Base-by-base conservation (phyloP, 768 basidiomycete species). In the Rhodotorula sphaerocarpa region DNA sequence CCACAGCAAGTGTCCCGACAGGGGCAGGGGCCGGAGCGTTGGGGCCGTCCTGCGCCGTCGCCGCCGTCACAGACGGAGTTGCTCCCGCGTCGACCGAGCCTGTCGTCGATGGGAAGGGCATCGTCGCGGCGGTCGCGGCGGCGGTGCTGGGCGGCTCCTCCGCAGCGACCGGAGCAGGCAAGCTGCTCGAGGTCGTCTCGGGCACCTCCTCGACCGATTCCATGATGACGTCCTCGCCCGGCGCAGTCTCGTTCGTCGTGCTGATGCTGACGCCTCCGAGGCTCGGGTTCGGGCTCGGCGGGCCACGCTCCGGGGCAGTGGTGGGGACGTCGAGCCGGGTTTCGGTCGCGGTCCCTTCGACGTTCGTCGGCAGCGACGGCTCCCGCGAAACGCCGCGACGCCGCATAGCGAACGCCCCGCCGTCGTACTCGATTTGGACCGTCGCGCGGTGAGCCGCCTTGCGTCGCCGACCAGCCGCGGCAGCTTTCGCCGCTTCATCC, bases 381-480 rank as follows among this genome's bases (percentile, higher is more conserved):
- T 30, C 27, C n/a, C 34, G 43, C 33, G 18, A 23, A 5, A 21
- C 56, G 36, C 31, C 51, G 30, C 44, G 50, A 34, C 20, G 50
- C 50, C 31, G 31, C 25, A 30, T 2, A 15, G 7, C 3, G 16
- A 9, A 2, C 48, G 48, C 9, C 46, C 14, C 31, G 58, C 85
- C 84, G 60, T 86, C 87, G 71, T 96, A 97, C 76, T 99, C 95
- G 62, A 97, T 86, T 75, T 97, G 95, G 50, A 97, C 88, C 15
- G 95, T 97, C 75, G 97, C 91, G 52, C 90, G 79, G 75, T 79
- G 79, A 3, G 76, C 77, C 63, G 78, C 82, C 66, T 80, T 78
- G 58, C 77, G 73, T 34, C 74, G 61, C 52, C 85, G 78, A 7
- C 51, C 55, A 30, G 57, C 63, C 25, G 31, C 43, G 21, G 25